Percentiles rank a stretch among this genome's conserved stretches.
phyloP scores from a whole-genome alignment of 2,329 filamentous ascomycete genomes.

The Trichoderma sp. region DNA sequence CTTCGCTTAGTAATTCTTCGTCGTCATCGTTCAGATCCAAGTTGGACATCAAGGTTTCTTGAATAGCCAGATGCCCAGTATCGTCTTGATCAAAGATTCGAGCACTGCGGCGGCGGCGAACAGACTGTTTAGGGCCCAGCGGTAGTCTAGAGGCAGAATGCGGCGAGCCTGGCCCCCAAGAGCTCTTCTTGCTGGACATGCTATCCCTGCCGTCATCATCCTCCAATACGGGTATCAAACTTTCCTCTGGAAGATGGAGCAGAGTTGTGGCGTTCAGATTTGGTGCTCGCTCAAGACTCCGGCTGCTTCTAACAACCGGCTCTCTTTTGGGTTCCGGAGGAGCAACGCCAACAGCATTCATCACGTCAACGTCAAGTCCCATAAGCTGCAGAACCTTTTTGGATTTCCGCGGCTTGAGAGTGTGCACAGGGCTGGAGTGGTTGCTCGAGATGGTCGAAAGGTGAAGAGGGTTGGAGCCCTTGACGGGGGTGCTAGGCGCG shows the following conservation, averaged over 20 bases:
- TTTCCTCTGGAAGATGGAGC: slow-evolving; percentile 19
- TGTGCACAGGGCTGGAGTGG: slow-evolving; percentile 18
- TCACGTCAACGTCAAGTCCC: slow-evolving; percentile 42
- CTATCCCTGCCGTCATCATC: slow-evolving; percentile 27
- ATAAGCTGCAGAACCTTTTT: slow-evolving; percentile 47
- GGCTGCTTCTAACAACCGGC: neutral
- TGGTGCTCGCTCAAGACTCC: slow-evolving; percentile 3
- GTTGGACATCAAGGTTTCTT: slow-evolving; percentile 18
- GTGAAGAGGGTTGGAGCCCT: neutral
- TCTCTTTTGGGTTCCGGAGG: neutral
- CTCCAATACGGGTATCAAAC: slow-evolving; percentile 25
- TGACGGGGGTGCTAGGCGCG: neutral
- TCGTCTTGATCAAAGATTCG: slow-evolving; percentile 14
- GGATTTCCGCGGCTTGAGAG: slow-evolving; percentile 33
- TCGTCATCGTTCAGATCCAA: slow-evolving; percentile 34
- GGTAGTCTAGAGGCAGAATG: slow-evolving; percentile 23
- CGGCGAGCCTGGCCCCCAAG: slow-evolving; percentile 30
- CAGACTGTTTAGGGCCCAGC: slow-evolving; percentile 19
- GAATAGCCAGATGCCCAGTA: neutral
- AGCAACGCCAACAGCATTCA: slow-evolving; percentile 18
- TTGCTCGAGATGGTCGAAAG: slow-evolving; percentile 1
- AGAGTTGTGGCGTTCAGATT: slow-evolving; percentile 11
- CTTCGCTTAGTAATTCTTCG: neutral
- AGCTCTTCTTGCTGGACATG: slow-evolving; percentile 30
- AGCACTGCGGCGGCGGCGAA: slow-evolving; percentile 21